A percentile compares a stretch with the other conserved stretches of the same genome.
Evolutionary conservation across 2,329 filamentous ascomycete species (phyloP).

Genomic region (Cryphonectria radicalis): DNA sequence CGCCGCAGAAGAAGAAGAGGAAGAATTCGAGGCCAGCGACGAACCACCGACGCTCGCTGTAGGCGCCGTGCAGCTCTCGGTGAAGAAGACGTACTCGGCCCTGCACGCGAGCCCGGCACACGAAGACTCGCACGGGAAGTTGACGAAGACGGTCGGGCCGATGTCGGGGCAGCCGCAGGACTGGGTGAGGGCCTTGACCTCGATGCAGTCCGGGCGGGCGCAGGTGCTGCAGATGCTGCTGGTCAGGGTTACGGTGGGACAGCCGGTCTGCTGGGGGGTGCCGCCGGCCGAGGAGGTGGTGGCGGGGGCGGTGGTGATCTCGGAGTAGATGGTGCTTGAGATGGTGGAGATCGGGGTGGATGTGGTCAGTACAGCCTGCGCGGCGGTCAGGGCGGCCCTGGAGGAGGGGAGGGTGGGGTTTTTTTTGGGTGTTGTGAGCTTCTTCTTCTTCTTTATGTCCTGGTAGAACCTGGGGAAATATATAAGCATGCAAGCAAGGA

Average conservation of each 20-base stretch:
- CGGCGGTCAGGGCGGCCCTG: background rate
- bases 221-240: slow-evolving; percentile 30
- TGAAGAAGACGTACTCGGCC: slow-evolving; percentile 27
- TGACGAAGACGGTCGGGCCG: slow-evolving; percentile 25
- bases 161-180: slow-evolving; percentile 31
- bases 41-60: background rate
- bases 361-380: background rate
- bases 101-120: slow-evolving; percentile 31
- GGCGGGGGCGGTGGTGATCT: slow-evolving; percentile 17
- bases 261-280: slow-evolving; percentile 11
- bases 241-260: slow-evolving; percentile 32
- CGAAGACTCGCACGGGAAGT: slow-evolving; percentile 29
- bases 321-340: slow-evolving; percentile 1
- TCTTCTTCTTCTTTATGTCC: background rate
- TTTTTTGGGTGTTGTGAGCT: background rate
- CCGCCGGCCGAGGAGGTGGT: background rate
- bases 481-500: background rate
- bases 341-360: background rate
- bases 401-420: background rate
- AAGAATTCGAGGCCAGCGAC: too few species aligned
- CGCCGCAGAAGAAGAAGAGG: too few species aligned
- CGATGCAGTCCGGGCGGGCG: slow-evolving; percentile 27
- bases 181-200: slow-evolving; percentile 29
- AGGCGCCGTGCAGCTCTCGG: slow-evolving; percentile 19
- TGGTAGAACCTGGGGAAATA: background rate